These are phyloP conservation scores for Cyberlindnera americana DNA, from an alignment of 805 yeast species.

Conservation along the genomic window DNA sequence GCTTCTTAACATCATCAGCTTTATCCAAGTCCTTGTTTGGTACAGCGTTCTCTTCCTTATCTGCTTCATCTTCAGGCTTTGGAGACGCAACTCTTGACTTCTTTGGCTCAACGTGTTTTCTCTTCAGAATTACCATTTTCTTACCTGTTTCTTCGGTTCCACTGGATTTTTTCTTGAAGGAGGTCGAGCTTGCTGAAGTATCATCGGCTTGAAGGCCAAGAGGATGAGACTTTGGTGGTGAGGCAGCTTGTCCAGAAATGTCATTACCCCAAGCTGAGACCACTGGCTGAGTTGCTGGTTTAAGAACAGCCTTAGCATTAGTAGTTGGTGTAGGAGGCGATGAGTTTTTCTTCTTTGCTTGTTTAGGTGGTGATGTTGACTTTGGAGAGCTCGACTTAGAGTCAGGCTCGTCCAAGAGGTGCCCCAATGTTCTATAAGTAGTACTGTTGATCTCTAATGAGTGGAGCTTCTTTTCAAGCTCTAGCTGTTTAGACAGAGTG, in stretches of 20 bases:
- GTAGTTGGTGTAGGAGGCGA: not conserved
- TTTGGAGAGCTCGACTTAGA: not conserved
- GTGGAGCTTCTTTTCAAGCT: constrained; percentile 50
- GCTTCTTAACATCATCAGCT: not conserved
- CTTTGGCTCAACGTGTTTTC: constrained; percentile 12
- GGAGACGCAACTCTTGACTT: constrained; percentile 5
- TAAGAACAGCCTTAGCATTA: constrained; percentile 5
- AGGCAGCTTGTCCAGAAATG: constrained; percentile 5
- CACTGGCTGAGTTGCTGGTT: constrained; percentile 15
- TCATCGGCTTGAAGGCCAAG: constrained; percentile 7
- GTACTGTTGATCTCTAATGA: constrained; percentile 45
- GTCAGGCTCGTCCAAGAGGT: not conserved
- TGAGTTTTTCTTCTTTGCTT: not conserved
- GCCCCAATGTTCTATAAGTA: constrained; percentile 28
- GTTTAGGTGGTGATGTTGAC: not conserved
- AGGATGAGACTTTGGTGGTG: constrained; percentile 16
- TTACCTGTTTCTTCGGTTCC: constrained; percentile 2
- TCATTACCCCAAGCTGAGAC: constrained; percentile 16
- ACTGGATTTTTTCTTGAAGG: constrained; percentile 7
- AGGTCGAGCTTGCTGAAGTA: constrained; percentile 2
- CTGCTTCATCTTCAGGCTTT: not conserved
- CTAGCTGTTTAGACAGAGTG: constrained; percentile 58
- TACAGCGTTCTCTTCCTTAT: not conserved
- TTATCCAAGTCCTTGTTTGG: not conserved
- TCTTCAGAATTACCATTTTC: constrained; percentile 16